Percentiles rank a stretch among this genome's conserved stretches.
These are phyloP conservation scores for Diaporthe velutina DNA, from an alignment of 2,329 filamentous ascomycete genomes.

Conservation along the genomic window DNA sequence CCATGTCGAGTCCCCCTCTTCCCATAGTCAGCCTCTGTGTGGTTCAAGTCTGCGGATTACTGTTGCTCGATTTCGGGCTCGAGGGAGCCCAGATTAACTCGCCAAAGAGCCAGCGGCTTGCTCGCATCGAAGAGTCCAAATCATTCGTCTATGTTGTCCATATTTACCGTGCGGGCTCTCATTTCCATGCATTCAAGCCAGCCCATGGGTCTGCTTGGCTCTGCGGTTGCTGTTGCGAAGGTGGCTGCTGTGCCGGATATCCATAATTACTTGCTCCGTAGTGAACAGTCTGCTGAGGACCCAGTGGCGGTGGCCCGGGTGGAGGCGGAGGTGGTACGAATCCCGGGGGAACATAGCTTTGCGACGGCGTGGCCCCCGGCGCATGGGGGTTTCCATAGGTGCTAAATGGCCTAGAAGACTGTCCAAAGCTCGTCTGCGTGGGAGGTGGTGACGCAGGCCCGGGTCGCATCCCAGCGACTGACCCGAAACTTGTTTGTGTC, in stretches of 20 bases:
- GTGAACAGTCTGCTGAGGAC: constrained; percentile 73
- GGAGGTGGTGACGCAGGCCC: constrained; percentile 68
- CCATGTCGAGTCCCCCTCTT: not conserved
- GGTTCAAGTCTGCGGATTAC: not conserved
- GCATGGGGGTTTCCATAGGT: constrained; percentile 60
- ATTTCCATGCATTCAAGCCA: constrained; percentile 79
- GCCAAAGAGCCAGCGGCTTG: not conserved
- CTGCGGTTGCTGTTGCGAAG: constrained; percentile 48
- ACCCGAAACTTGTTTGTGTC: constrained; percentile 52
- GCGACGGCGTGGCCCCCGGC: constrained; percentile 43
- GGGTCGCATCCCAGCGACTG: constrained; percentile 47
- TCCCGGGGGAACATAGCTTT: constrained; percentile 61
- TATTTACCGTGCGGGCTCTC: not conserved
- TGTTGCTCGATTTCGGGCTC: not conserved
- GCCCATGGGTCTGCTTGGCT: constrained; percentile 74
- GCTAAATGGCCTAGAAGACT: constrained; percentile 61
- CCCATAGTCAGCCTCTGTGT: not conserved
- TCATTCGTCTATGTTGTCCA: not conserved
- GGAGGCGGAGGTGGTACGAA: constrained; percentile 75
- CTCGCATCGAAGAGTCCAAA: not conserved
- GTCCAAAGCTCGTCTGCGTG: constrained; percentile 66
- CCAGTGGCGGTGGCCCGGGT: constrained; percentile 72
- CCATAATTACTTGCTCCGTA: constrained; percentile 57
- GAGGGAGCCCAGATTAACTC: not conserved
- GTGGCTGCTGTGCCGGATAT: constrained; percentile 66